Percentiles rank a stretch among this genome's conserved stretches.
Evolutionary conservation across 768 basidiomycete genomes (phyloP).

Genomic region (Lactarius hatsudake): DNA sequence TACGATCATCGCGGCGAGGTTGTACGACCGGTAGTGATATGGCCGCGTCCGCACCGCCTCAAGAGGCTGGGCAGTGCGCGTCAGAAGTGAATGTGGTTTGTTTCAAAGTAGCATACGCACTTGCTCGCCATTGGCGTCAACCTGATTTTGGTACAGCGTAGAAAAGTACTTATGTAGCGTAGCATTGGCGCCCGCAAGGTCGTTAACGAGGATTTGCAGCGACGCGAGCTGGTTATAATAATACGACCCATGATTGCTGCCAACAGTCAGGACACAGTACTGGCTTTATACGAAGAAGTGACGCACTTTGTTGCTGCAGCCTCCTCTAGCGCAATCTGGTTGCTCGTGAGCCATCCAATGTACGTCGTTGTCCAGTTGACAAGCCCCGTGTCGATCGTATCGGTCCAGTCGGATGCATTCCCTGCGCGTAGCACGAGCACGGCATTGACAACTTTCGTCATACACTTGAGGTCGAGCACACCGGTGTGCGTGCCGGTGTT

Average conservation of each 20-base stretch:
- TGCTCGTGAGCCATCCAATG: conserved; percentile 33
- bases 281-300: neutral
- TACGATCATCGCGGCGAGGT: conserved; percentile 36
- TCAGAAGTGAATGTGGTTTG: conserved; percentile 9
- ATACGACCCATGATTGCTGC: conserved; percentile 36
- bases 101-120: neutral
- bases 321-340: conserved; percentile 27
- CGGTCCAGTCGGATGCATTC: conserved; percentile 30
- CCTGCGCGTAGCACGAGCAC: conserved; percentile 31
- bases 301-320: conserved; percentile 31
- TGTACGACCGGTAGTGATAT: conserved; percentile 37
- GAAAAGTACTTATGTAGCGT: conserved; percentile 32
- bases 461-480: conserved; percentile 30
- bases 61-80: conserved; percentile 34
- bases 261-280: neutral
- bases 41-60: conserved; percentile 35
- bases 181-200: conserved; percentile 30
- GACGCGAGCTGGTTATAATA: conserved; percentile 34
- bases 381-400: conserved; percentile 30
- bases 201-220: conserved; percentile 32
- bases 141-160: conserved; percentile 30
- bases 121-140: conserved; percentile 32
- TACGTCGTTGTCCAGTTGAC: conserved; percentile 31
- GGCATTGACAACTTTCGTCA: conserved; percentile 33
- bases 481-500: neutral